Percentiles rank a stretch among this genome's conserved stretches.
phyloP scores from a whole-genome alignment of 345 rosid genomes.

The Brassica juncea region DNA sequence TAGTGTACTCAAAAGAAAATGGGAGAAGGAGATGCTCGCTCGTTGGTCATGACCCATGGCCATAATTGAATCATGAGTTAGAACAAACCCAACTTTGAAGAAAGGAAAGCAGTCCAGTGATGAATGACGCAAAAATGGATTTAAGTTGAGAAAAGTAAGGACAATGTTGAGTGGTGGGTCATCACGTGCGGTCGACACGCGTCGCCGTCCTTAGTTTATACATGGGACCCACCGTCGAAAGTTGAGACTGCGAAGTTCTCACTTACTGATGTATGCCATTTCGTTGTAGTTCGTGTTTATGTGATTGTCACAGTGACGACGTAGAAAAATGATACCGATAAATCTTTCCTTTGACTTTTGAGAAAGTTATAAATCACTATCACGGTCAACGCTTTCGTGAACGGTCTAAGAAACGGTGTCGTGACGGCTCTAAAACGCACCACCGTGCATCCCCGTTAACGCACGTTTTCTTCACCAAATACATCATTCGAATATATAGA shows the following conservation, averaged over 20 bases:
- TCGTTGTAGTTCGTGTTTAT: not conserved
- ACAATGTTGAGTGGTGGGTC: constrained; percentile 34
- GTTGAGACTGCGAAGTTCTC: constrained; percentile 8
- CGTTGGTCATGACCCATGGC: constrained; percentile 20
- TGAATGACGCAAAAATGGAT: constrained; percentile 18
- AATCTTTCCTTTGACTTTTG: constrained; percentile 19
- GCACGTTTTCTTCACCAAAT: constrained; percentile 32
- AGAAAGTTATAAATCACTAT: constrained; percentile 3
- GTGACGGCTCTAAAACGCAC: constrained; percentile 39
- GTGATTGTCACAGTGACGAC: not conserved
- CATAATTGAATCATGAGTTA: constrained; percentile 16
- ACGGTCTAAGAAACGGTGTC: constrained; percentile 28
- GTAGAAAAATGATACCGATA: constrained; percentile 16
- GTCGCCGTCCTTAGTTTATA: constrained; percentile 30
- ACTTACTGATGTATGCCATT: constrained; percentile 14
- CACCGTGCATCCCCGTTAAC: constrained; percentile 24
- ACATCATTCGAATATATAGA: constrained; percentile 6
- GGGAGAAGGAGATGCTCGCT: constrained; percentile 6
- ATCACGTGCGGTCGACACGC: constrained; percentile 37
- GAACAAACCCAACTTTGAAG: constrained; percentile 2
- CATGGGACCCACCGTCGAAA: not conserved
- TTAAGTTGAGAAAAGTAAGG: constrained; percentile 5
- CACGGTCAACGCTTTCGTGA: constrained; percentile 22
- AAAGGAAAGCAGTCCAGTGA: constrained; percentile 5
- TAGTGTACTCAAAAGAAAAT: constrained; percentile 9